Evolutionary conservation across 1,139 yeast species (phyloP).

Genomic region (Pichia sp.): DNA sequence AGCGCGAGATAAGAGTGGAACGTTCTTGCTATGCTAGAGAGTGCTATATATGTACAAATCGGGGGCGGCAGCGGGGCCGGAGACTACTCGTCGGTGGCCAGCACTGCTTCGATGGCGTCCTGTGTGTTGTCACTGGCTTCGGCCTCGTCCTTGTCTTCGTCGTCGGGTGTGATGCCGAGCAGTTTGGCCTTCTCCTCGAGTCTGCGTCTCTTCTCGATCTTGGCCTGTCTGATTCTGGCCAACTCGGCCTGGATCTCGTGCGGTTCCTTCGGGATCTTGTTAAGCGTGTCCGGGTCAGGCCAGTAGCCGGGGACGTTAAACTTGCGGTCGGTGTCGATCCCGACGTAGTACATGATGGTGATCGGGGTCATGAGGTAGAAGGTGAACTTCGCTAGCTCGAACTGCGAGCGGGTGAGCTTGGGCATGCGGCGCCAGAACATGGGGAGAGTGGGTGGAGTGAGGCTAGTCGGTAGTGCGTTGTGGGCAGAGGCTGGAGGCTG

Average conservation of each 20-base stretch:
- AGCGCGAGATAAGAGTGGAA: neutral
- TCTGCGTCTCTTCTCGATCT: constrained; percentile 66
- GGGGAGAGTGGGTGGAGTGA: too few relatives aligned
- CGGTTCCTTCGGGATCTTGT: constrained; percentile 88
- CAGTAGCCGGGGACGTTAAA: constrained; percentile 92
- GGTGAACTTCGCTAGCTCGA: constrained; percentile 53
- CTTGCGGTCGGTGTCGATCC: constrained; percentile 82
- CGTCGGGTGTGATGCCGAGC: constrained; percentile 51
- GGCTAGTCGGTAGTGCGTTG: too few relatives aligned
- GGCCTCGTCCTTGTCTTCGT: constrained; percentile 12
- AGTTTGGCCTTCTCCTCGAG: constrained; percentile 69
- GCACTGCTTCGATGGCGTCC: constrained; percentile 11
- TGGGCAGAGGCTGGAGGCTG: too few relatives aligned
- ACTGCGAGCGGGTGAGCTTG: constrained; percentile 32
- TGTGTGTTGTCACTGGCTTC: constrained; percentile 1
- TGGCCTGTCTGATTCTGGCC: constrained; percentile 75
- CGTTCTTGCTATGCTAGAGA: neutral
- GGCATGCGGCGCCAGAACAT: constrained; percentile 17
- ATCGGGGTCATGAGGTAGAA: constrained; percentile 84
- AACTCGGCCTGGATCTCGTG: constrained; percentile 88
- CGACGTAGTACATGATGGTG: constrained; percentile 85
- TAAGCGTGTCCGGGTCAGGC: constrained; percentile 93
- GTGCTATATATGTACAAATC: neutral
- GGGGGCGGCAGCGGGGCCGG: neutral
- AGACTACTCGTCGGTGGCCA: constrained; percentile 11